phyloP scores from a whole-genome alignment of 129 eudicot genomes.

The Smallanthus sonchifolius region DNA sequence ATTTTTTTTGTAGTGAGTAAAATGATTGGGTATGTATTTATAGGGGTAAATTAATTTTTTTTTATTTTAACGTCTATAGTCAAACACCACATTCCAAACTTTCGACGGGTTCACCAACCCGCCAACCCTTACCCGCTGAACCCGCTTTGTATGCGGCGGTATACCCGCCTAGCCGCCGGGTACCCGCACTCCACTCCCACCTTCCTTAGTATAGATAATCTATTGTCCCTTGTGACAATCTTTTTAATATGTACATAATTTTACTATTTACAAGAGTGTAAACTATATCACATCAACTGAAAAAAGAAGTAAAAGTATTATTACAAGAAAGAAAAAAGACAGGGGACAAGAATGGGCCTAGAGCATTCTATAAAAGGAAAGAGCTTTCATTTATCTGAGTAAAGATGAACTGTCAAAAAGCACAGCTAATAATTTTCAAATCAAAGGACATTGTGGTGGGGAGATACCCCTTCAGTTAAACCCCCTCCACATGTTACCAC shows the following conservation, averaged over 20 bases:
- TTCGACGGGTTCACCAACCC: too few relatives aligned
- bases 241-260: background rate
- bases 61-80: too few relatives aligned
- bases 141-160: too few relatives aligned
- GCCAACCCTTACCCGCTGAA: too few relatives aligned
- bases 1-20: too few relatives aligned
- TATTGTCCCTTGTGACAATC: background rate
- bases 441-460: conserved; percentile 27
- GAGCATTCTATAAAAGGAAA: conserved; percentile 16
- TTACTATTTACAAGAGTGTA: background rate
- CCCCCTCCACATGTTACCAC: conserved; percentile 39
- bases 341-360: conserved; percentile 24
- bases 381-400: conserved; percentile 18
- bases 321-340: background rate
- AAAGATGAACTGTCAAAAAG: conserved; percentile 35
- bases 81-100: too few relatives aligned
- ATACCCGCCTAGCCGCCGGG: too few relatives aligned
- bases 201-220: too few relatives aligned
- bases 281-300: background rate
- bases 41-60: too few relatives aligned
- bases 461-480: conserved; percentile 14
- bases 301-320: background rate
- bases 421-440: conserved; percentile 29
- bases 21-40: too few relatives aligned
- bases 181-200: too few relatives aligned